A percentile compares a stretch with the other conserved stretches of the same genome.
Conservation (phyloP, 257 asterid genomes). For the Nicotiana obtusifolia region DNA sequence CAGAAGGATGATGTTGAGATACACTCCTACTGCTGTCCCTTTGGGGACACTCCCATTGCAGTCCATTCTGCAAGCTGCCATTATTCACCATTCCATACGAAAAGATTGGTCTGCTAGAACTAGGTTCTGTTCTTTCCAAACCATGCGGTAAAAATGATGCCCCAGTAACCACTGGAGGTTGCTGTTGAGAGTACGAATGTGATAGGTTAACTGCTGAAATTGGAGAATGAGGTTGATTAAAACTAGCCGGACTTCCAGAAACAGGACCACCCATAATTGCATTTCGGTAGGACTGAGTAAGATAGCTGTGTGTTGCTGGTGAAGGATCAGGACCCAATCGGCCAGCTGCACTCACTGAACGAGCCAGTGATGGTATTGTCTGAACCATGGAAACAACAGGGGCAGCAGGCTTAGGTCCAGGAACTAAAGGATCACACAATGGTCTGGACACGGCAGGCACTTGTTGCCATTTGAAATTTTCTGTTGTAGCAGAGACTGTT, state of each 20-base stretch:
- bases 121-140: slow-evolving; percentile 51
- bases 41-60: slow-evolving; percentile 52
- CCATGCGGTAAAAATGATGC: slow-evolving; percentile 37
- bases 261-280: slow-evolving; percentile 61
- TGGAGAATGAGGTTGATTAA: slow-evolving; percentile 46
- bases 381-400: slow-evolving; percentile 53
- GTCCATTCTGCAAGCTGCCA: slow-evolving; percentile 41
- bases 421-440: slow-evolving; percentile 61
- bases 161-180: slow-evolving; percentile 32
- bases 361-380: slow-evolving; percentile 50
- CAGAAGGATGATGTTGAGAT: slow-evolving; percentile 17
- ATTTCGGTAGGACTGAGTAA: slow-evolving; percentile 78
- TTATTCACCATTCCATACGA: slow-evolving; percentile 55
- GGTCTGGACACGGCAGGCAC: slow-evolving; percentile 67
- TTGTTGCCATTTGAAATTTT: slow-evolving; percentile 39
- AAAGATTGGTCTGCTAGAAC: slow-evolving; percentile 32
- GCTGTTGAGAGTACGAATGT: slow-evolving; percentile 39
- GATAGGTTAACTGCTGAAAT: slow-evolving; percentile 43
- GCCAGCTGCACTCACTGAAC: slow-evolving; percentile 80
- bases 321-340: slow-evolving; percentile 67
- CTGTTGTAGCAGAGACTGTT: slow-evolving; percentile 40
- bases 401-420: slow-evolving; percentile 51
- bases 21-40: slow-evolving; percentile 34
- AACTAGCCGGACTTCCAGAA: slow-evolving; percentile 39
- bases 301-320: slow-evolving; percentile 43